Base-by-base conservation (phyloP, 1,284 basidiomycete genomes). In the Boletus semigastroideus region DNA sequence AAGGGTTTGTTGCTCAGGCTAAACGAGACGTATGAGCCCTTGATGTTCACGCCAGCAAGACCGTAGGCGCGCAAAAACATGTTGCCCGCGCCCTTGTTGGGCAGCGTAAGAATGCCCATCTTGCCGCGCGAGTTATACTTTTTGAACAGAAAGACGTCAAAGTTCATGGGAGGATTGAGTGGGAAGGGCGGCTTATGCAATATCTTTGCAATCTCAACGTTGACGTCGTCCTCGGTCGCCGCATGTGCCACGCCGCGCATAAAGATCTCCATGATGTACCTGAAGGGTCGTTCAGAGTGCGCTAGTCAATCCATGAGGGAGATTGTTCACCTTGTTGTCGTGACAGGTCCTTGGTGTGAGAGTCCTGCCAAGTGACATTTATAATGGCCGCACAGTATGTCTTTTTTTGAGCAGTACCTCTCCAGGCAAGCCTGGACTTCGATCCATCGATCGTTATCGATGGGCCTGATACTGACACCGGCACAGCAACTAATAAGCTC, bases 181-280 rank as follows among this genome's bases (percentile, higher is more conserved):
- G 59, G 53, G 51, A 75, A 74, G 0, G 73, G 73, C 0, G 64
- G 57, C 13, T 62, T 69, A 56, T 73, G 73, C n/a, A 75, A 45
- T 30, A 63, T 59, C 45, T 61, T 61, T 2, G 71, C 72, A 4
- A 75, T 60, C 16, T 61, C 64, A 16, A 66, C 31, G 39, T 69
- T 71, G 42, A 74, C 48, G 25, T 73, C 73, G 16, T 72, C 70
- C 22, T 58, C 59, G 0, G 36, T 56, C 1, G 61, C 71, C 40
- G 66, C 54, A 14, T 58, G 48, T 5, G 62, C 46, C 9, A 73
- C 59, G 12, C 58, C 51, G 7, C 58, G 49, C 68, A 75, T 70
- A 53, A 62, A 74, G 13, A 75, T 28, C 10, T 73, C 71, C 73
- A 73, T 73, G 40, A 45, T 59, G 17, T 42, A 45, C 44, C 34